phyloP scores from a whole-genome alignment of 306 rosid species.

The Dryas octopetala region DNA sequence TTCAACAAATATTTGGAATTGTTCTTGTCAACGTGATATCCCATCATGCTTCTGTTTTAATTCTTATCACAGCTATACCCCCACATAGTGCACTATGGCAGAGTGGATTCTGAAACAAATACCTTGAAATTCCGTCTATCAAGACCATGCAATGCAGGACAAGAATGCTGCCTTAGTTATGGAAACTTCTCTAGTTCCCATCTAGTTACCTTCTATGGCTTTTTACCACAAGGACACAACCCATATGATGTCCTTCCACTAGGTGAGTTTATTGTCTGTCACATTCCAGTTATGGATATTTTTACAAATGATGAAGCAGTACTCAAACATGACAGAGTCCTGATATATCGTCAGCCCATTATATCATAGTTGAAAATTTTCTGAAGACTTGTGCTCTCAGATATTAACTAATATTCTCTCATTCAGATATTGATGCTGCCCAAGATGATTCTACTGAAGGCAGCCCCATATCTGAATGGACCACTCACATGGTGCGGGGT shows the following conservation, averaged over 20 bases:
- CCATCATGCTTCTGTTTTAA: conserved; percentile 22
- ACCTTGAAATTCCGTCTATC: conserved; percentile 81
- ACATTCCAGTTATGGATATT: conserved; percentile 10
- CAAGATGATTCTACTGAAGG: conserved; percentile 39
- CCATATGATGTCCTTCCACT: conserved; percentile 67
- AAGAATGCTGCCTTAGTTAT: conserved; percentile 79
- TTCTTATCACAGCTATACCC: conserved; percentile 64
- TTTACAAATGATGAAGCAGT: neutral
- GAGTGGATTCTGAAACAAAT: conserved; percentile 61
- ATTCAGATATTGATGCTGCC: conserved; percentile 49
- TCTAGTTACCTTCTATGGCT: conserved; percentile 73
- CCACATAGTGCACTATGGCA: conserved; percentile 72
- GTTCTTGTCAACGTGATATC: conserved; percentile 3
- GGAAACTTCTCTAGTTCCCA: conserved; percentile 78
- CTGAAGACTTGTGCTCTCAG: neutral
- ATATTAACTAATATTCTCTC: conserved; percentile 3
- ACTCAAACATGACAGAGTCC: neutral
- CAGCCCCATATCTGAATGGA: conserved; percentile 32
- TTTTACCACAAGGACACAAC: conserved; percentile 84
- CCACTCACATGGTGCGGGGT: conserved; percentile 78
- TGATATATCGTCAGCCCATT: neutral
- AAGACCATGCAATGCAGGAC: conserved; percentile 80
- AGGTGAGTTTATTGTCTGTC: conserved; percentile 46
- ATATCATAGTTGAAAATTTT: neutral
- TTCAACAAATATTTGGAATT: neutral